Base-by-base conservation (phyloP, 225 moss, liverwort and hornwort species). In the Rhytidiadelphus loreus region DNA sequence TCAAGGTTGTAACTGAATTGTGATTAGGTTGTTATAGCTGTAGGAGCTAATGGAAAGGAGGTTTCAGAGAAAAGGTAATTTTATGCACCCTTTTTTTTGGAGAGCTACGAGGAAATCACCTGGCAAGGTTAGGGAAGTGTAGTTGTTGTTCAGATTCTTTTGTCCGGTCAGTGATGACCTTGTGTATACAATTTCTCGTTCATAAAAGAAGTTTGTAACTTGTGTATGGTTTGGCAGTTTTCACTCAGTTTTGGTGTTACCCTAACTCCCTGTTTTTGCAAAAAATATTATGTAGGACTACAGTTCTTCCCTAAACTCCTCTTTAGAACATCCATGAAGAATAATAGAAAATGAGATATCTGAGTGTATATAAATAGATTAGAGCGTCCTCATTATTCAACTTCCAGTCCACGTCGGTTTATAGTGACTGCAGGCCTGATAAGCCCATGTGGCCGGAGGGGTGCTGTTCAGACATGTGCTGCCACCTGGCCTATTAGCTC, bases 101-200 rank as follows among this genome's bases (percentile, higher is more conserved):
- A 86, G 87, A 91, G 65, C 73, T 60, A 65, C 65, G 84, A 90
- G 79, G 80, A 88, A 81, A 76, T 84, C 88, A 90, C 58, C 65
- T 91, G n/a, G 87, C 85, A 85, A 71, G 88, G 85, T 79, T 84
- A 85, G 90, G 62, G 78, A 87, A 82, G 70, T 46, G 87, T 92
- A 92, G 88, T 81, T 85, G 70, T 62, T 89, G 58, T 94, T 88
- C 92, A 91, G 91, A 92, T 94, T 94, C 90, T 92, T 92, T 90
- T 86, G 81, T 91, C 83, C 48, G 90, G 94, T 77, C 86, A 82
- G 83, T 89, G 77, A 92, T 89, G 88, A 76, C 91, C 90, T 85
- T 91, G 90, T 94, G 94, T 92, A 91, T 90, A 94, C 91, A 88
- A 89, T 77, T 90, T 86, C 89, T 84, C 83, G 85, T 92, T 82